These are phyloP conservation scores for Primulina tabacum DNA, from an alignment of 257 asterid genomes.

Conservation along the genomic window DNA sequence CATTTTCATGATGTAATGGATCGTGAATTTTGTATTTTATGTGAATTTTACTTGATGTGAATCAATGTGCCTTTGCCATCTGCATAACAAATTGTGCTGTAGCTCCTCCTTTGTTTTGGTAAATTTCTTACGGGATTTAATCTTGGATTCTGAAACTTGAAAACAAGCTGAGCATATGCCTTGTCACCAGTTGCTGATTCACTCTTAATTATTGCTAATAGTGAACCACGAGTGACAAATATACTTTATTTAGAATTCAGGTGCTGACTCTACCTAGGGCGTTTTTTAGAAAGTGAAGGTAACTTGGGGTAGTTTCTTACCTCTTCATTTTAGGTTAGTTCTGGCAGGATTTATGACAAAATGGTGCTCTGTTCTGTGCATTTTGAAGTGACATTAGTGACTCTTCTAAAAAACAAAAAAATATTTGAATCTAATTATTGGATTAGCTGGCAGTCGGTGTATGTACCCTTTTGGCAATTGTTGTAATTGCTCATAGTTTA, in stretches of 20 bases:
- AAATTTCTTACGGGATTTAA: not conserved
- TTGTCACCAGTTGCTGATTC: not conserved
- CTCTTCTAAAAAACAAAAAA: too few species aligned
- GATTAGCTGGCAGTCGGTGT: too few species aligned
- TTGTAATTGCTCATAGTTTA: too few species aligned
- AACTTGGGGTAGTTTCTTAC: not conserved
- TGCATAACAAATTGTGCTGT: not conserved
- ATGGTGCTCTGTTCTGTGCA: too few species aligned
- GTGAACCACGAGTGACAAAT: too few species aligned
- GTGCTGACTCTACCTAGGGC: not conserved
- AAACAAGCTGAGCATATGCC: not conserved
- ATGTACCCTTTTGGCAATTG: too few species aligned
- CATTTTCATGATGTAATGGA: not conserved
- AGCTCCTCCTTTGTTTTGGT: not conserved
- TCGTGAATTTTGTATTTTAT: slow-evolving; percentile 1
- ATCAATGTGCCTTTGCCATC: not conserved
- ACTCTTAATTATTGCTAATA: too few species aligned
- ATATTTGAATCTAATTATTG: too few species aligned
- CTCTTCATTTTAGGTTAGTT: not conserved
- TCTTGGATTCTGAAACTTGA: not conserved
- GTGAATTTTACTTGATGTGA: slow-evolving; percentile 3
- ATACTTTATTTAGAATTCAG: too few species aligned
- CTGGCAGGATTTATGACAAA: not conserved
- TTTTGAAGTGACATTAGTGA: too few species aligned
- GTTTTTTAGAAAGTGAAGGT: not conserved